Evolutionary conservation across 139 green algal species (phyloP).

Genomic region (Chlorella sp.): DNA sequence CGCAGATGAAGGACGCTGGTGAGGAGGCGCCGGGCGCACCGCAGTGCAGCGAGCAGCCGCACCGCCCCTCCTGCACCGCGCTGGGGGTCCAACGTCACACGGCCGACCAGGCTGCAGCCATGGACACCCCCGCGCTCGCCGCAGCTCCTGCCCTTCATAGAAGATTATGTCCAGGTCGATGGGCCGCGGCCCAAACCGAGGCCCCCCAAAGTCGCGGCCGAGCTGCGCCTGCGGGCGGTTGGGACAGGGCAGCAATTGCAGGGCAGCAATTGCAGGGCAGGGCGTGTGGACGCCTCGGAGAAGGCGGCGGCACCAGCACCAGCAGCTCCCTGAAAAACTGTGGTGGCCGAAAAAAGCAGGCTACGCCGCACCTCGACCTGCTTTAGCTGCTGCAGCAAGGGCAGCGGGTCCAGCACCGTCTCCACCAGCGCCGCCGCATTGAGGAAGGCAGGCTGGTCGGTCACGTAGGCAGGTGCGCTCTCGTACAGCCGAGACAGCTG

Average conservation of each 20-base stretch:
- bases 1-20: no score
- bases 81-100: no score
- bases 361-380: constrained; percentile 66
- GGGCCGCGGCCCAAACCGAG: constrained; percentile 81
- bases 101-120: no score
- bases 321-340: neutral
- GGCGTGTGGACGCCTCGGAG: no score
- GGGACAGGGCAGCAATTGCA: neutral
- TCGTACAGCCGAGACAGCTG: constrained; percentile 84
- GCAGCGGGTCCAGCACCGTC: constrained; percentile 60
- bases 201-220: constrained; percentile 58
- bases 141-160: constrained; percentile 56
- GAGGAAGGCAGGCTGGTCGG: constrained; percentile 86
- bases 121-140: no score
- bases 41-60: no score
- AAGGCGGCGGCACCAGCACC: neutral
- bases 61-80: no score
- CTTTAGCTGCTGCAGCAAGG: constrained; percentile 77
- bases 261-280: neutral
- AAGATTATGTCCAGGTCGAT: constrained; percentile 98
- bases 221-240: constrained; percentile 28
- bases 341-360: neutral
- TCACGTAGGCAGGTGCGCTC: constrained; percentile 79
- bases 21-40: no score
- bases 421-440: constrained; percentile 79